Conservation (phyloP, 257 asterid genomes). For the Dorcoceras hygrometricum region DNA sequence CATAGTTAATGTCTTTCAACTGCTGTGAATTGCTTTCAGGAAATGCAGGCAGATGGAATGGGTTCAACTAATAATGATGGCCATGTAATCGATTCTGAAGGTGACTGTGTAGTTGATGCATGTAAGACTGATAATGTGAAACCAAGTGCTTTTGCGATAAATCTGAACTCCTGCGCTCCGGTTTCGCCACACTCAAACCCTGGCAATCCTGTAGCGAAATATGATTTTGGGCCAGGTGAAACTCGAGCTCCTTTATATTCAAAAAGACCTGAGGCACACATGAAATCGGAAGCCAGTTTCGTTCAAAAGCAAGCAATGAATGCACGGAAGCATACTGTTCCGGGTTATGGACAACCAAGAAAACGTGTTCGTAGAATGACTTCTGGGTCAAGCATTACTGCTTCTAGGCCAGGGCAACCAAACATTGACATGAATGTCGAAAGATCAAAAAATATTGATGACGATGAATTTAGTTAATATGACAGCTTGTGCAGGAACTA, state of each 20-base stretch:
- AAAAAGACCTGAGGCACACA: conserved; percentile 21
- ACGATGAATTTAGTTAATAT: conserved; percentile 18
- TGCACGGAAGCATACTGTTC: conserved; percentile 20
- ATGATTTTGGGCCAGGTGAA: conserved; percentile 32
- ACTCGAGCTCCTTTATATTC: conserved; percentile 29
- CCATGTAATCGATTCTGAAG: conserved; percentile 18
- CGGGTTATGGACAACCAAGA: conserved; percentile 32
- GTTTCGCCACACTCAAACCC: conserved; percentile 36
- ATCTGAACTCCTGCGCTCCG: conserved; percentile 49
- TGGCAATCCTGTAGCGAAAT: conserved; percentile 22
- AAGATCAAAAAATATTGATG: conserved; percentile 1
- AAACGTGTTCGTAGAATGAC: conserved; percentile 41
- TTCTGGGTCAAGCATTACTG: conserved; percentile 16
- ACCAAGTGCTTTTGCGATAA: conserved; percentile 29
- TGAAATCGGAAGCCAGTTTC: conserved; percentile 12
- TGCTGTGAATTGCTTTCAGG: conserved; percentile 35
- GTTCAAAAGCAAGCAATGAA: conserved; percentile 28
- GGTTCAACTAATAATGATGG: conserved; percentile 34
- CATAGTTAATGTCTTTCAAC: conserved; percentile 18
- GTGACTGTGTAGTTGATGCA: conserved; percentile 23
- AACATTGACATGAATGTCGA: conserved; percentile 29
- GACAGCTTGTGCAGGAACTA: background rate
- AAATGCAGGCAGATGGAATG: conserved; percentile 35
- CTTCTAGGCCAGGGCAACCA: conserved; percentile 29
- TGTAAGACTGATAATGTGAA: conserved; percentile 28